phyloP scores from a whole-genome alignment of 768 basidiomycete genomes.

The Russula griseocarnosa region DNA sequence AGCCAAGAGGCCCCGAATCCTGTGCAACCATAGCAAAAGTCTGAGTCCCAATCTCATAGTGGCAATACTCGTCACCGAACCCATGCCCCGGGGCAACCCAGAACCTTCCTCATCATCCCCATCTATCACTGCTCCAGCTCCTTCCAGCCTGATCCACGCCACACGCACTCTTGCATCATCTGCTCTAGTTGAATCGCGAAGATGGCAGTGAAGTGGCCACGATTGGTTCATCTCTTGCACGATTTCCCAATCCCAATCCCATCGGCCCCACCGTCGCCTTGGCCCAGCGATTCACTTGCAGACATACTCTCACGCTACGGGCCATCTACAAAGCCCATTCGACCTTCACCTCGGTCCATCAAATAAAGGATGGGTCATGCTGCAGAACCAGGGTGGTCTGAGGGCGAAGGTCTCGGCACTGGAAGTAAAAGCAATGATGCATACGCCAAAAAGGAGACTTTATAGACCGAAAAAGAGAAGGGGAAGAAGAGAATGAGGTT shows the following conservation, averaged over 20 bases:
- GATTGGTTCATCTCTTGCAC: conserved; percentile 60
- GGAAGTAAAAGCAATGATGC: conserved; percentile 32
- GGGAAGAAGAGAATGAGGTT: conserved; percentile 1
- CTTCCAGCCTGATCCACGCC: neutral
- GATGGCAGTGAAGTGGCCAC: conserved; percentile 38
- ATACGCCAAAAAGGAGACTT: conserved; percentile 31
- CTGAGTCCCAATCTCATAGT: neutral
- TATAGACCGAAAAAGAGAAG: conserved; percentile 23
- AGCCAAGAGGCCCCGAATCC: conserved; percentile 29
- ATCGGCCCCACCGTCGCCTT: conserved; percentile 32
- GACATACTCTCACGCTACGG: conserved; percentile 75
- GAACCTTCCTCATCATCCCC: neutral
- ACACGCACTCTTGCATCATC: conserved; percentile 12
- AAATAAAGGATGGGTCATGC: conserved; percentile 72
- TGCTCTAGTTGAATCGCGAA: conserved; percentile 8
- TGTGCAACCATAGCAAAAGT: neutral
- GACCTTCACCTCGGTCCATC: conserved; percentile 67
- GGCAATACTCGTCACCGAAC: neutral
- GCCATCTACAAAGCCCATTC: conserved; percentile 54
- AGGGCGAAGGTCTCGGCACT: conserved; percentile 68
- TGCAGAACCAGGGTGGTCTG: conserved; percentile 72
- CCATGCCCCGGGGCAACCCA: neutral
- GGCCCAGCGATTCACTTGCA: conserved; percentile 50
- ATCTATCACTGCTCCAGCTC: neutral
- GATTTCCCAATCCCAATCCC: conserved; percentile 36